phyloP scores from a whole-genome alignment of 306 rosid species.

The Trichosanthes truncata region DNA sequence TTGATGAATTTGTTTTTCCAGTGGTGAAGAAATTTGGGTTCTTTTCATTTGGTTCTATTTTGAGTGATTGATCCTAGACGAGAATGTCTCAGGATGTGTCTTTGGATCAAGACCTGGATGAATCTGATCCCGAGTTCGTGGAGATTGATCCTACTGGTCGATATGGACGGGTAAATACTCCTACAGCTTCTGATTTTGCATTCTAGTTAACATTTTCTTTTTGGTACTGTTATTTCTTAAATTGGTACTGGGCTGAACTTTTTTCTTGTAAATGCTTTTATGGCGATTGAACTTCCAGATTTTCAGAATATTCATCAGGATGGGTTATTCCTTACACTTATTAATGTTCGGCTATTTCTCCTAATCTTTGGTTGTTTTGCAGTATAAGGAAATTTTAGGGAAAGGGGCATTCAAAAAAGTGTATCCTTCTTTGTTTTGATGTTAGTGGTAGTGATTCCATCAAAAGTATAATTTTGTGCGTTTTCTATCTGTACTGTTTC shows the following conservation, averaged over 20 bases:
- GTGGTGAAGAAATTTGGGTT: background rate
- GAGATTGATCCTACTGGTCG: constrained; percentile 88
- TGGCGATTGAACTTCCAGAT: background rate
- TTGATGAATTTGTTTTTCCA: background rate
- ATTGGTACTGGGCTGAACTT: background rate
- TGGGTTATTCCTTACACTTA: constrained; percentile 6
- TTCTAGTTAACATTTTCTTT: background rate
- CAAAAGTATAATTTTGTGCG: background rate
- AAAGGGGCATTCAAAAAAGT: constrained; percentile 97
- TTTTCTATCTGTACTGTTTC: background rate
- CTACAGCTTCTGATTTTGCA: background rate
- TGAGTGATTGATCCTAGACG: constrained; percentile 9
- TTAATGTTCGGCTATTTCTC: constrained; percentile 5
- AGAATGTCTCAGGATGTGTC: constrained; percentile 58
- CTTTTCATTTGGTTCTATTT: background rate
- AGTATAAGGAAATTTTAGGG: constrained; percentile 89
- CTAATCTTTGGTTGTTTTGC: constrained; percentile 21
- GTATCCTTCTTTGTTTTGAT: constrained; percentile 52
- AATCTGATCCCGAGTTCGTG: constrained; percentile 54
- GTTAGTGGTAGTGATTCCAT: background rate
- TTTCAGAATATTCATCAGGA: background rate
- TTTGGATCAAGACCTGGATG: constrained; percentile 54
- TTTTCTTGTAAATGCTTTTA: background rate
- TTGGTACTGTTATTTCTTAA: background rate
- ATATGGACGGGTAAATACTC: constrained; percentile 75